Percentiles rank a stretch among this genome's conserved stretches.
These are phyloP conservation scores for Podila horticola DNA, from an alignment of 192 early-diverging fungal genomes.

Conservation along the genomic window DNA sequence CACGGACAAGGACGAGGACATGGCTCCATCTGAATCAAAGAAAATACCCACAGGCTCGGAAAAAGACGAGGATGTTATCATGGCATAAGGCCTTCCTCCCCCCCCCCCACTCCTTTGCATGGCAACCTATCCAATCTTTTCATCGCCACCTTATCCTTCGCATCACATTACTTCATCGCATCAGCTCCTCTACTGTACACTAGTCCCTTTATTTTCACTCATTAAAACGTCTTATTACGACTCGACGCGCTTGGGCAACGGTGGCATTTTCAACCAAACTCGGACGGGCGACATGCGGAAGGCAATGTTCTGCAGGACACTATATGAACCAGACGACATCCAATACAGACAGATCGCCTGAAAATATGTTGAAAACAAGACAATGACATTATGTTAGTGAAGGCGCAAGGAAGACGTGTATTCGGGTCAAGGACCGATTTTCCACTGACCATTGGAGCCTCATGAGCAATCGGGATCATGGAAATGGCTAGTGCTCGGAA, in stretches of 20 bases:
- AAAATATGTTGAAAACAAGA: background rate
- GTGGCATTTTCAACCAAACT: constrained; percentile 32
- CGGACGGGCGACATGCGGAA: constrained; percentile 62
- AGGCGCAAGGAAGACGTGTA: background rate
- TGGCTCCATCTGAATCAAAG: background rate
- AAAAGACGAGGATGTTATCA: constrained; percentile 28
- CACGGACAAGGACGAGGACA: constrained; percentile 21
- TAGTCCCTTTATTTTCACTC: constrained; percentile 9
- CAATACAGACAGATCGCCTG: constrained; percentile 77
- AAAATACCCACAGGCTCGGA: constrained; percentile 6
- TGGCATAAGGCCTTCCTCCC: constrained; percentile 7
- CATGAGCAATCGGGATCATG: constrained; percentile 73
- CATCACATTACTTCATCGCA: background rate
- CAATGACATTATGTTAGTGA: background rate
- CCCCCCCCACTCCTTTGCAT: too few relatives aligned
- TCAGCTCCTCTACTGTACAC: background rate
- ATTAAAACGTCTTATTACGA: background rate
- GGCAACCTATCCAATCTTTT: too few relatives aligned
- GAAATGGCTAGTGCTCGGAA: constrained; percentile 66
- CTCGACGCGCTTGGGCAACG: constrained; percentile 13
- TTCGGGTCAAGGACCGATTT: background rate
- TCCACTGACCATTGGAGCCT: constrained; percentile 66
- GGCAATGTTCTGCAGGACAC: constrained; percentile 67
- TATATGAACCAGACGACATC: constrained; percentile 74
- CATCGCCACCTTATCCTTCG: background rate